Percentiles rank a stretch among this genome's conserved stretches.
Conservation (phyloP, 169 alveolate genomes). For the Eimeria nieschulzi region DNA sequence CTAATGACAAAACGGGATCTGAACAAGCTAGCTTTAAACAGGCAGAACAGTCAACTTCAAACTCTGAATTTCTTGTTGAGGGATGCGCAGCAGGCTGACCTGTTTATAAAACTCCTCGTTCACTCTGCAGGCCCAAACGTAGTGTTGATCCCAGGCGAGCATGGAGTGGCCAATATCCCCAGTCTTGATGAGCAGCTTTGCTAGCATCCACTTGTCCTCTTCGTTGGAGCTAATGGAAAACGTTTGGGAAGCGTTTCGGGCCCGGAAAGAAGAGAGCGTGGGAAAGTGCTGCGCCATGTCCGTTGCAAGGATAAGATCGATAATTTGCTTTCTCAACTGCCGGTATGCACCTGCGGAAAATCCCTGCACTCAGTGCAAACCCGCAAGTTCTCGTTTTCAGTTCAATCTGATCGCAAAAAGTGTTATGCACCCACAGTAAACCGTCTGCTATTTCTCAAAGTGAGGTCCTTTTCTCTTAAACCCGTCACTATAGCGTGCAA, state of each 20-base stretch:
- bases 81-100: conserved; percentile 71
- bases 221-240: conserved; percentile 76
- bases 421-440: too few species aligned
- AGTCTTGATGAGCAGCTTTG: conserved; percentile 89
- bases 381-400: too few species aligned
- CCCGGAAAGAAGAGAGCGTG: conserved; percentile 87
- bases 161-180: conserved; percentile 95
- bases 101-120: conserved; percentile 93
- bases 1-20: too few species aligned
- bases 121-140: conserved; percentile 92
- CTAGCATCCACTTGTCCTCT: conserved; percentile 88
- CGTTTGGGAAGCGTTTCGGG: conserved; percentile 56
- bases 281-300: conserved; percentile 94
- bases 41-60: too few species aligned
- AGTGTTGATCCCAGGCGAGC: conserved; percentile 90
- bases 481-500: too few species aligned
- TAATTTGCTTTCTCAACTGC: conserved; percentile 86
- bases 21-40: too few species aligned
- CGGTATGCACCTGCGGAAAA: conserved; percentile 80
- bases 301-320: conserved; percentile 93
- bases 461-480: too few species aligned
- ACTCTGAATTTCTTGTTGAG: neutral
- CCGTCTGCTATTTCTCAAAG: too few species aligned
- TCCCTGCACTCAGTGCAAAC: conserved; percentile 3
- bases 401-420: too few species aligned